These are phyloP conservation scores for Lathyrus sativus DNA, from an alignment of 306 rosid species.

Conservation along the genomic window DNA sequence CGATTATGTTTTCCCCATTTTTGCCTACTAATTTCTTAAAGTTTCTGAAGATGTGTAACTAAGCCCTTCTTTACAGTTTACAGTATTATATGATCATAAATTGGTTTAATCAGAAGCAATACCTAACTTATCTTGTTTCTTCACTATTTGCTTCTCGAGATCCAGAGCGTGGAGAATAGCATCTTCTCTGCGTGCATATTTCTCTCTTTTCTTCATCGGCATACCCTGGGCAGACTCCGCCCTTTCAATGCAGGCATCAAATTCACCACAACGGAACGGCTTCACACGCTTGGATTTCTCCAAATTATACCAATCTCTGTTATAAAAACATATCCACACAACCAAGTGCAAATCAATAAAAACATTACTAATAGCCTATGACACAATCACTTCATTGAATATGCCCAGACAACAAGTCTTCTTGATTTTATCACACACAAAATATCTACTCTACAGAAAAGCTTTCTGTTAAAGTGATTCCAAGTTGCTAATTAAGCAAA, in stretches of 20 bases:
- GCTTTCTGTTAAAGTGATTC: constrained; percentile 1
- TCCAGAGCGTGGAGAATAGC: constrained; percentile 95
- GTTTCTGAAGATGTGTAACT: constrained; percentile 44
- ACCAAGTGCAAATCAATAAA: constrained; percentile 12
- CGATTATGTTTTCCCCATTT: constrained; percentile 6
- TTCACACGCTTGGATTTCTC: constrained; percentile 98
- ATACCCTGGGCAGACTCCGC: constrained; percentile 86
- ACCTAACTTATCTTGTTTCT: constrained; percentile 63
- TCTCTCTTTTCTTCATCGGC: constrained; percentile 95
- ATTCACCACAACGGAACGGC: constrained; percentile 91
- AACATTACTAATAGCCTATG: not conserved
- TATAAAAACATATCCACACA: constrained; percentile 35
- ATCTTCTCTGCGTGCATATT: constrained; percentile 97
- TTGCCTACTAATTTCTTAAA: constrained; percentile 43
- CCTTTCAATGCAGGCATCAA: constrained; percentile 92
- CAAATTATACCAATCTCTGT: constrained; percentile 97
- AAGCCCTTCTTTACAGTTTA: constrained; percentile 38
- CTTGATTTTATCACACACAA: not conserved
- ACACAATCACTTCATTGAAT: not conserved
- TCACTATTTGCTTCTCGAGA: constrained; percentile 74
- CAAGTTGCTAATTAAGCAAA: constrained; percentile 4
- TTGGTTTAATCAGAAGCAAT: constrained; percentile 46
- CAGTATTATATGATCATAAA: constrained; percentile 46
- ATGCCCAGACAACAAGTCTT: not conserved
- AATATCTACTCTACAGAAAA: not conserved